Conservation (phyloP, 495 filamentous ascomycete genomes). For the Hapsidospora chrysogenum region DNA sequence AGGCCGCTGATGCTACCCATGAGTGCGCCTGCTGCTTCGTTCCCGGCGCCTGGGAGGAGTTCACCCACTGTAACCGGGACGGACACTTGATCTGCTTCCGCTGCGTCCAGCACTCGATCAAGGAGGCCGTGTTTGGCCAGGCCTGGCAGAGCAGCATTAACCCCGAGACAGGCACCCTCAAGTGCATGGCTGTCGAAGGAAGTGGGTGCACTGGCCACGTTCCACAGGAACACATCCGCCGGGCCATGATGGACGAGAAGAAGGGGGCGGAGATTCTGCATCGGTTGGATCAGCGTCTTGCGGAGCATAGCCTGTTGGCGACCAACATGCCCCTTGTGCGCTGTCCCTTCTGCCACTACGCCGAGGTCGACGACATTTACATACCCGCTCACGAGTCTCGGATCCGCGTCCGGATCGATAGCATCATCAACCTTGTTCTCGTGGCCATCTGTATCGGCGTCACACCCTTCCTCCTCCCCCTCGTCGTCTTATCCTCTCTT, state of each 20-base stretch:
- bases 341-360: conserved; percentile 85
- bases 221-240: conserved; percentile 44
- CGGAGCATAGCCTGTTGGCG: conserved; percentile 52
- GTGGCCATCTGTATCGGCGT: conserved; percentile 20
- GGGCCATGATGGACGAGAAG: conserved; percentile 49
- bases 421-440: conserved; percentile 27
- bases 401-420: conserved; percentile 32
- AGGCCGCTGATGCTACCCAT: conserved; percentile 48
- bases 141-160: conserved; percentile 74
- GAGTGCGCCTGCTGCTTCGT: conserved; percentile 88
- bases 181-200: conserved; percentile 59
- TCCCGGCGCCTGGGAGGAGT: conserved; percentile 62
- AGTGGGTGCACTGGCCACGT: conserved; percentile 61
- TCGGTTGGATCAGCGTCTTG: conserved; percentile 61
- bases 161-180: conserved; percentile 47
- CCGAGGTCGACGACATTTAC: conserved; percentile 69
- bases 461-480: conserved; percentile 35
- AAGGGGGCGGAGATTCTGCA: conserved; percentile 50
- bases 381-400: conserved; percentile 28
- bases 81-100: conserved; percentile 75
- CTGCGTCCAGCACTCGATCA: conserved; percentile 62
- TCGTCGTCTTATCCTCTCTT: conserved; percentile 15
- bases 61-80: conserved; percentile 53
- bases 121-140: conserved; percentile 83
- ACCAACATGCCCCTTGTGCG: conserved; percentile 58